phyloP scores from a whole-genome alignment of 768 basidiomycete genomes.

The Panaeolus papilionaceus region DNA sequence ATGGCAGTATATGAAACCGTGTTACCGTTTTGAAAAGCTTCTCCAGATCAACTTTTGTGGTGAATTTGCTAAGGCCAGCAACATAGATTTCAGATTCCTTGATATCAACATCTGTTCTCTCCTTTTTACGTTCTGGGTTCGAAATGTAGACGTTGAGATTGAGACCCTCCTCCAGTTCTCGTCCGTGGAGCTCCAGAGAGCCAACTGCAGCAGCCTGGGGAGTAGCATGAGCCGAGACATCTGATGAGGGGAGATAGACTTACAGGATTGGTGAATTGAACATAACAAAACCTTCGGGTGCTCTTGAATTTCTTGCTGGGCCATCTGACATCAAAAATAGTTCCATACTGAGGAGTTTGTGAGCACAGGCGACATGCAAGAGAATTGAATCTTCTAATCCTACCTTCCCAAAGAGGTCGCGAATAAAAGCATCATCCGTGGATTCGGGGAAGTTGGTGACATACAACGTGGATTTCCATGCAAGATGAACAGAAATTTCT shows the following conservation, averaged over 20 bases:
- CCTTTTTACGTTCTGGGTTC: conserved; percentile 88
- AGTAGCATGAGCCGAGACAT: conserved; percentile 11
- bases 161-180: conserved; percentile 73
- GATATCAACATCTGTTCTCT: conserved; percentile 87
- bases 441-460: conserved; percentile 95
- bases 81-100: conserved; percentile 88
- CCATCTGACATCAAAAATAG: conserved; percentile 95
- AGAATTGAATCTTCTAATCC: conserved; percentile 22
- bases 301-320: conserved; percentile 97
- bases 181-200: conserved; percentile 82
- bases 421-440: conserved; percentile 76
- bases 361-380: not conserved
- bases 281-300: conserved; percentile 91
- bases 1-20: conserved; percentile 4
- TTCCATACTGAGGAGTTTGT: conserved; percentile 69
- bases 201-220: conserved; percentile 69
- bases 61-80: conserved; percentile 82
- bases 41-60: conserved; percentile 77
- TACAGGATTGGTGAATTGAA: conserved; percentile 89
- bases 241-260: conserved; percentile 33
- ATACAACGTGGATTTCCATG: conserved; percentile 94
- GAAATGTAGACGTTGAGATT: conserved; percentile 83
- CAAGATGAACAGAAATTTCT: conserved; percentile 87
- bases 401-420: conserved; percentile 82
- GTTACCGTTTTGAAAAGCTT: conserved; percentile 80